Conservation (phyloP, 1,284 basidiomycete genomes). For the Austroboletus rostrupii region DNA sequence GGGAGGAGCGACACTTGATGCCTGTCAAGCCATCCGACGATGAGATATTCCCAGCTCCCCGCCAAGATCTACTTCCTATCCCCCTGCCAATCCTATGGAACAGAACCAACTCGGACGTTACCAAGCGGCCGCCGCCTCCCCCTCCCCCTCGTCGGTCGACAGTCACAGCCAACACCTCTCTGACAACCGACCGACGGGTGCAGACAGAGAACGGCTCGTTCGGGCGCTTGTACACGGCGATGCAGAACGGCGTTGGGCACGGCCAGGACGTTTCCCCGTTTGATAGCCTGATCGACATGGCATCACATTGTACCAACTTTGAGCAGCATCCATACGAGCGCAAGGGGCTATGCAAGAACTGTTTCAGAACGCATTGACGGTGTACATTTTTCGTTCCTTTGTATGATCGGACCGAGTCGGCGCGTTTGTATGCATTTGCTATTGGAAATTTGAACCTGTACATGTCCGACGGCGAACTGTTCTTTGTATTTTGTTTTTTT, state of each 20-base stretch:
- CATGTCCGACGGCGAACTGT: no score
- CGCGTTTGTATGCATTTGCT: neutral
- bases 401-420: neutral
- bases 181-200: conserved; percentile 21
- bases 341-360: conserved; percentile 24
- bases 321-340: conserved; percentile 18
- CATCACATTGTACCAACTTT: conserved; percentile 18
- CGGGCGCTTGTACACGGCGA: conserved; percentile 8
- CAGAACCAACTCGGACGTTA: conserved; percentile 17
- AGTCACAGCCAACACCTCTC: conserved; percentile 12
- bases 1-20: conserved; percentile 35
- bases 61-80: conserved; percentile 15
- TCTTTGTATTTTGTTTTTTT: no score
- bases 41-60: conserved; percentile 12
- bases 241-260: neutral
- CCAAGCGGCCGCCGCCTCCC: conserved; percentile 32
- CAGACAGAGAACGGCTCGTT: conserved; percentile 10
- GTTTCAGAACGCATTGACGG: conserved; percentile 24
- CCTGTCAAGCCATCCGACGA: conserved; percentile 23
- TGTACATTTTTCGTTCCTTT: neutral
- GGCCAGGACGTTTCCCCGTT: conserved; percentile 25
- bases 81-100: conserved; percentile 33
- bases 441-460: neutral
- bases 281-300: conserved; percentile 29
- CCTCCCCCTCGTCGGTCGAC: conserved; percentile 39